These are phyloP conservation scores for Apiospora saccharicola DNA, from an alignment of 2,329 filamentous ascomycete genomes.

Conservation along the genomic window DNA sequence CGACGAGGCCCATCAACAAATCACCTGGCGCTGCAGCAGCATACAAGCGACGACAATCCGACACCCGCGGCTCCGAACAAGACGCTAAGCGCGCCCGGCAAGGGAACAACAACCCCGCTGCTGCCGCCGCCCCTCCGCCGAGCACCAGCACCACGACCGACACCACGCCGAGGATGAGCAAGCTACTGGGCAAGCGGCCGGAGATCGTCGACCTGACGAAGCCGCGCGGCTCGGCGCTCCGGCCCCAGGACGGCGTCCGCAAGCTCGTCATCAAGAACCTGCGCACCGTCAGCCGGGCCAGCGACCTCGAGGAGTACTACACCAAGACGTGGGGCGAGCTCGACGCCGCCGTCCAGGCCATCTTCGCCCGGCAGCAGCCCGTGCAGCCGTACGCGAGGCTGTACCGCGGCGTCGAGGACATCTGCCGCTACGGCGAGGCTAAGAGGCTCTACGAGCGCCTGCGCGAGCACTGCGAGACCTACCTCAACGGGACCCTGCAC, in stretches of 20 bases:
- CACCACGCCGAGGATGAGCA: conserved; percentile 37
- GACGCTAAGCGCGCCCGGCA: conserved; percentile 25
- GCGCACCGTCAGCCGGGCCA: conserved; percentile 62
- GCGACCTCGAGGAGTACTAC: conserved; percentile 80
- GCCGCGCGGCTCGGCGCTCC: conserved; percentile 58
- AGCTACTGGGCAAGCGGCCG: conserved; percentile 45
- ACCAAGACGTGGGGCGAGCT: conserved; percentile 77
- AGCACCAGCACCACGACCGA: neutral
- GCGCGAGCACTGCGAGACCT: conserved; percentile 68
- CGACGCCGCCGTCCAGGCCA: conserved; percentile 72
- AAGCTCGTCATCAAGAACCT: conserved; percentile 96
- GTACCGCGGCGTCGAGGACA: conserved; percentile 89
- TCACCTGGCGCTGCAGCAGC: conserved; percentile 27
- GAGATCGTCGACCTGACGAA: conserved; percentile 56
- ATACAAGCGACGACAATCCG: conserved; percentile 36
- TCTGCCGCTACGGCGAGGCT: conserved; percentile 81
- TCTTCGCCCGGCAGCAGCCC: conserved; percentile 73
- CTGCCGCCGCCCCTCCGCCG: neutral
- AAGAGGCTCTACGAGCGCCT: conserved; percentile 72
- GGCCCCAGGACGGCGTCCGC: conserved; percentile 78
- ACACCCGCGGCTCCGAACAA: conserved; percentile 25
- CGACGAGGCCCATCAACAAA: conserved; percentile 33
- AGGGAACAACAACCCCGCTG: neutral
- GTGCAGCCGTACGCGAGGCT: conserved; percentile 84
- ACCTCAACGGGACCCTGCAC: conserved; percentile 70